phyloP scores from a whole-genome alignment of 2,329 filamentous ascomycete species.

The Furcasterigmium sp. region DNA sequence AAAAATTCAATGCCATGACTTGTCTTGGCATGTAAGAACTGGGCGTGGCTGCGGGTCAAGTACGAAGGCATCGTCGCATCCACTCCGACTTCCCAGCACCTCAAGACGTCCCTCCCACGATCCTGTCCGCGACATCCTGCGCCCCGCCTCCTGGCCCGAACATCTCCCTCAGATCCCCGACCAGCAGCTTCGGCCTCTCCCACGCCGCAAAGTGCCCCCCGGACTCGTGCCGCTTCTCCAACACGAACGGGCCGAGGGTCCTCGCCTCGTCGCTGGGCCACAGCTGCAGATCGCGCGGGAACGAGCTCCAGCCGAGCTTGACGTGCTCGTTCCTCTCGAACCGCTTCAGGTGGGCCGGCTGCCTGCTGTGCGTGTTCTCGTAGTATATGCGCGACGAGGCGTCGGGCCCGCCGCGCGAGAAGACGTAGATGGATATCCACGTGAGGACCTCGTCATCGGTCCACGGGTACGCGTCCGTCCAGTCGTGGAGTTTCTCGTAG shows the following conservation, averaged over 20 bases:
- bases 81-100: too few species aligned
- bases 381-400: slow-evolving; percentile 70
- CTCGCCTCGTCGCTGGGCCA: slow-evolving; percentile 50
- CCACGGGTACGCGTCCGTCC: slow-evolving; percentile 69
- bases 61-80: too few species aligned
- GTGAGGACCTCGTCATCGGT: slow-evolving; percentile 71
- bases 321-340: slow-evolving; percentile 26
- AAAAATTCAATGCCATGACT: too few species aligned
- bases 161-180: slow-evolving; percentile 50
- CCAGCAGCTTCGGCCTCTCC: slow-evolving; percentile 49
- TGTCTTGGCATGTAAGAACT: too few species aligned
- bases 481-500: slow-evolving; percentile 74
- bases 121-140: slow-evolving; percentile 23
- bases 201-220: slow-evolving; percentile 60
- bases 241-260: slow-evolving; percentile 56
- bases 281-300: slow-evolving; percentile 52
- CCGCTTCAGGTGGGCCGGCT: slow-evolving; percentile 8
- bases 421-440: slow-evolving; percentile 71
- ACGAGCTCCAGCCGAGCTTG: slow-evolving; percentile 43
- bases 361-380: slow-evolving; percentile 45
- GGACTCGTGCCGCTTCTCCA: slow-evolving; percentile 40
- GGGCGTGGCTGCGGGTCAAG: too few species aligned
- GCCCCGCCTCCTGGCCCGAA: slow-evolving; percentile 47
- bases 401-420: slow-evolving; percentile 62
- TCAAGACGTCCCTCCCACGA: not conserved